Percentiles rank a stretch among this genome's conserved stretches.
phyloP scores from a whole-genome alignment of 2,329 filamentous ascomycete genomes.

The Alternaria consortialis region DNA sequence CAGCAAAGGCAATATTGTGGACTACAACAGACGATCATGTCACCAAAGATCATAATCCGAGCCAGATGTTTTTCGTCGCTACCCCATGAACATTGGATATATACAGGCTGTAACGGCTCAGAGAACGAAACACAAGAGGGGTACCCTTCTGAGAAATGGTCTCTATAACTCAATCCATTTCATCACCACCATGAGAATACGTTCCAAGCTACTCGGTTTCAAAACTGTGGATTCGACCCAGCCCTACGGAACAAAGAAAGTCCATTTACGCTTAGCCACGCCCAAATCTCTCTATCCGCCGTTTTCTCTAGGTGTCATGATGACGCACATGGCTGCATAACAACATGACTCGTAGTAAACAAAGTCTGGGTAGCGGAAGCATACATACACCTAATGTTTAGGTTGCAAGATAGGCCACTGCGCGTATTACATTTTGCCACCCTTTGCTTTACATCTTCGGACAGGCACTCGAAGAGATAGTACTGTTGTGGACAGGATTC shows the following conservation, averaged over 20 bases:
- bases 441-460: not conserved
- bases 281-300: not conserved
- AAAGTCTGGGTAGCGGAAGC: not conserved
- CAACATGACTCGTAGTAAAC: not conserved
- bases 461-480: not conserved
- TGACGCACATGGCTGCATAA: conserved; percentile 1
- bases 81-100: not conserved
- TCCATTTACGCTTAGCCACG: not conserved
- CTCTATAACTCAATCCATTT: not conserved
- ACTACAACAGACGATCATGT: not conserved
- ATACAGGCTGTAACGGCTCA: not conserved
- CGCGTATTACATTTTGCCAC: not conserved
- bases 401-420: not conserved
- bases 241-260: conserved; percentile 8
- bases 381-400: not conserved
- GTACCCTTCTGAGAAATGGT: not conserved
- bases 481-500: not conserved
- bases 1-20: not conserved
- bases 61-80: not conserved
- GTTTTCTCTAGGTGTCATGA: not conserved
- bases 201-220: not conserved
- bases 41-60: not conserved
- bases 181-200: not conserved
- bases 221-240: not conserved
- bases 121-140: not conserved